Conservation (phyloP, 306 rosid genomes). For the cucumber (Cucumis sativus) region Cucumber_9930_V3 NC_026656.2:19182001-19182500, state of each 20-base stretch:
- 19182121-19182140: not conserved
- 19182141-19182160: not conserved
- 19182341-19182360: conserved; percentile 50
- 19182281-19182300: conserved; percentile 89
- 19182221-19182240: conserved; percentile 18
- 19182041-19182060: not conserved
- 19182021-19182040: not conserved
- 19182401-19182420: conserved; percentile 87
- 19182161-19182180: not conserved
- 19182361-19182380: conserved; percentile 56
- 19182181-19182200: not conserved
- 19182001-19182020: not conserved
- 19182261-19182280: conserved; percentile 70
- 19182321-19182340: conserved; percentile 84
- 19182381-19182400: conserved; percentile 56
- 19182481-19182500: conserved; percentile 76
- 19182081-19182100: not conserved
- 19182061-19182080: not conserved
- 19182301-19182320: conserved; percentile 51
- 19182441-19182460: conserved; percentile 77
- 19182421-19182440: conserved; percentile 61
- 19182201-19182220: conserved; percentile 1
- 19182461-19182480: conserved; percentile 53
- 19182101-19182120: not conserved
- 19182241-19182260: conserved; percentile 8